Base-by-base conservation (phyloP, 169 alveolate genomes). In the Eimeria tenella region DNA sequence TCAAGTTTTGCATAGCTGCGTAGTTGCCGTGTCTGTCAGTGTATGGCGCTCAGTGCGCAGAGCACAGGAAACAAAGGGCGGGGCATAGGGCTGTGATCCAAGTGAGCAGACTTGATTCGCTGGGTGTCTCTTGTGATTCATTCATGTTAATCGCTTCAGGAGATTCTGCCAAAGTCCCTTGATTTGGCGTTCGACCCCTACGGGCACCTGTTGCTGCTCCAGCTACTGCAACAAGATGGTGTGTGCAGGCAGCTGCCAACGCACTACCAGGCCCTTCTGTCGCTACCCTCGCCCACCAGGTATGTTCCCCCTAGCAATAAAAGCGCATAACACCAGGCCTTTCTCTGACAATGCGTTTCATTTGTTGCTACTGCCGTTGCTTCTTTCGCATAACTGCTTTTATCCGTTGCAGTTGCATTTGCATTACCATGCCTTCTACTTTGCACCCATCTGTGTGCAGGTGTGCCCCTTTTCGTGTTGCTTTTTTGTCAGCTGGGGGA, bases 241-340 rank as follows among this genome's bases (percentile, higher is more conserved):
- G 9, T 19, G 23, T 86, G 62, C 65, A 31, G 50, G 63, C 55
- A 86, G n/a, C 68, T 86, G 83, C 93, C 93, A 9, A 55, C 63
- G 25, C 65, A 86, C 93, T 21, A 31, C 8, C 81, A 74, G 53
- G 63, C 17, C 19, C 63, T 86, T 63, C 93, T 86, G 19, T 21
- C 70, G n/a, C 93, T 86, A 5, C 93, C 93, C 13, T 25, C 83
- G 31, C 93, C 93, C 4, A 63, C 81, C 4, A 86, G 93, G 93
- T 86, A 58, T 3, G 0, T 3, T 31, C 42, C 42, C 0, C 42
- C 42, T 31, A 31, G 42, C 42, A 31, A 2, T 31, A 31, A 31
- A 31, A 31, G 42, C 42, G 42, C 42, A 31, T 31, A 31, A 31
- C 42, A 31, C 42, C 42, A 31, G 42, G 2, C 42, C 42, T 31